A percentile compares a stretch with the other conserved stretches of the same genome.
These are phyloP conservation scores for Chlamydomonas urium DNA, from an alignment of 139 green algal genomes.

Conservation along the genomic window DNA sequence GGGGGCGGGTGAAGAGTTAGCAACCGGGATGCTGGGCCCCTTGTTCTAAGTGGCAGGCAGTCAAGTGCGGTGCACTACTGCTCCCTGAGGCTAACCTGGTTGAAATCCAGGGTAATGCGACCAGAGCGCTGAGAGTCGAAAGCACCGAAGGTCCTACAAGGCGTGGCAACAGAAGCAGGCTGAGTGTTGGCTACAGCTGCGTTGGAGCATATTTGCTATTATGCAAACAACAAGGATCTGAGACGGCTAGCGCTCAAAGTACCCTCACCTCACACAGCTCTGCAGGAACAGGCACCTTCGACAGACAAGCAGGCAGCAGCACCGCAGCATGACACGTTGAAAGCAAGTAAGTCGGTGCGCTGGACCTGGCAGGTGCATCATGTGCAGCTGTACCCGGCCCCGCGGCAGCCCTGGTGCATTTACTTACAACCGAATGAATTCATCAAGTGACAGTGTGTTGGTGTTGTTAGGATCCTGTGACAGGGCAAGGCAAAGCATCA, in stretches of 20 bases:
- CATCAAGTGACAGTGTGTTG: constrained; percentile 8
- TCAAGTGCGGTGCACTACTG: too few relatives aligned
- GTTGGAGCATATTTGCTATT: background rate
- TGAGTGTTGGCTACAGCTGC: background rate
- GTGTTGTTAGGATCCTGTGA: constrained; percentile 15
- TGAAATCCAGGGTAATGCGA: constrained; percentile 42
- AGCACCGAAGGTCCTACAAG: constrained; percentile 38
- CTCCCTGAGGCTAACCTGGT: too few relatives aligned
- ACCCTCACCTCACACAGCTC: constrained; percentile 18
- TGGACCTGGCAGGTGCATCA: background rate
- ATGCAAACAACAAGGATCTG: background rate
- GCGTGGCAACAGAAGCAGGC: background rate
- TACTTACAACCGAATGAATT: constrained; percentile 14
- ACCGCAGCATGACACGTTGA: background rate
- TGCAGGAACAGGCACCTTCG: constrained; percentile 43
- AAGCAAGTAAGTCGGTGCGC: background rate
- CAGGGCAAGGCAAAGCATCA: too few relatives aligned
- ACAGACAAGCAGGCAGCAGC: background rate
- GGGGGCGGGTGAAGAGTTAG: too few relatives aligned
- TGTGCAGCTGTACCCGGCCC: background rate
- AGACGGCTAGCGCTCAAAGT: background rate
- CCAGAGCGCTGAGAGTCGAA: constrained; percentile 40
- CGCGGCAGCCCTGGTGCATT: background rate
- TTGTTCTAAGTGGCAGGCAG: too few relatives aligned
- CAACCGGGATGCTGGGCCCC: too few relatives aligned